phyloP scores from a whole-genome alignment of 495 filamentous ascomycete species.

The Evansstolkia leycettana region DNA sequence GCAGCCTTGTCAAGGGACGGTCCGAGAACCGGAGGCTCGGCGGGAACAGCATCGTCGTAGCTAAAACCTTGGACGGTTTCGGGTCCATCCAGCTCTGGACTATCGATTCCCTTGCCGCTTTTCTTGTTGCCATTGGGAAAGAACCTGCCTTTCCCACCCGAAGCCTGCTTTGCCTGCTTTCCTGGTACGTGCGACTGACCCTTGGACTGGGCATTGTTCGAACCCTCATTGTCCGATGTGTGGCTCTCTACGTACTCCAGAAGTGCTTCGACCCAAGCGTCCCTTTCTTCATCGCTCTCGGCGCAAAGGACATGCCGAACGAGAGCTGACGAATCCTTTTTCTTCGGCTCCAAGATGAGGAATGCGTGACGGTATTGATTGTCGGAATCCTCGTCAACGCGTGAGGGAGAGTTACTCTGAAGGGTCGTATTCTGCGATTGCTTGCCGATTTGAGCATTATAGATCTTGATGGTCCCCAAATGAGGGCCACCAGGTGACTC shows the following conservation, averaged over 20 bases:
- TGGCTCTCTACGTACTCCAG: conserved; percentile 79
- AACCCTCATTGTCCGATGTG: conserved; percentile 38
- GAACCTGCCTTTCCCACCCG: conserved; percentile 15
- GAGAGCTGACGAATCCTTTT: conserved; percentile 80
- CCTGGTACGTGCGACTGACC: conserved; percentile 8
- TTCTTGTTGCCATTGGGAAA: conserved; percentile 30
- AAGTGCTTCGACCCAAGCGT: conserved; percentile 84
- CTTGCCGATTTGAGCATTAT: conserved; percentile 87
- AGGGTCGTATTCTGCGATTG: conserved; percentile 47
- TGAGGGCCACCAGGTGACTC: conserved; percentile 80
- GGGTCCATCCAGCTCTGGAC: conserved; percentile 22
- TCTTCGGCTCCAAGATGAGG: conserved; percentile 86
- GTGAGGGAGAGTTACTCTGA: conserved; percentile 47
- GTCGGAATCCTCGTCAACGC: conserved; percentile 59
- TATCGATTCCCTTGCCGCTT: conserved; percentile 28
- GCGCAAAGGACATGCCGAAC: conserved; percentile 94
- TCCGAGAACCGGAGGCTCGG: conserved; percentile 52
- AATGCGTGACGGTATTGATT: conserved; percentile 97
- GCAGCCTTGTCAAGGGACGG: conserved; percentile 32
- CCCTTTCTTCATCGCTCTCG: conserved; percentile 85
- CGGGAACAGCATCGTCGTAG: conserved; percentile 73
- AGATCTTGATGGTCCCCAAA: conserved; percentile 84
- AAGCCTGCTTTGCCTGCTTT: conserved; percentile 10
- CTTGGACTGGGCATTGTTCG: conserved; percentile 11
- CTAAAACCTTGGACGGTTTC: conserved; percentile 64